Evolutionary conservation across 2,329 filamentous ascomycete species (phyloP), one percentile per base, ranked within the genome.

Genomic region (Cadophora sp.): DNA sequence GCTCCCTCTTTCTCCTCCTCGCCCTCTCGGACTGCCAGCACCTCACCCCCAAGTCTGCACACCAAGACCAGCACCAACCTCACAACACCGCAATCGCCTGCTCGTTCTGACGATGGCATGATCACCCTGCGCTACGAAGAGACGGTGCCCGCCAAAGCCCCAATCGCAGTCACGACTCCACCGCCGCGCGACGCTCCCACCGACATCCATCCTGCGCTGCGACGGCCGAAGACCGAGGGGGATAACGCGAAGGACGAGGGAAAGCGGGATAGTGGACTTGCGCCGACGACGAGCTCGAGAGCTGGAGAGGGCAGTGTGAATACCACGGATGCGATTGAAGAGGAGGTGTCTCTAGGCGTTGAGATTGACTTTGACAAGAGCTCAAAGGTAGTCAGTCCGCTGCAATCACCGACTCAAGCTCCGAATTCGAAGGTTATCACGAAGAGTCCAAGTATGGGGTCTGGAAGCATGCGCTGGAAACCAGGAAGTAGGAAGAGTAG

Each of bases 111-210:
- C 48, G 60, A 74, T 48, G 70, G 67, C 11, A 59, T 89, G 72
- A 81, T 89, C 66, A 83, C 83, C 58, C 74, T 89, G 64, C 84
- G 85, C 66, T 89, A 90, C 79, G 87, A 90, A 74, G 83, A 89
- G 77, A 87, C 85, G 43, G 79, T 83, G 60, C 82, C 85, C 72
- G 84, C 84, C 58, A 83, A 85, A 76, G 84, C 84, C 67, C 87
- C 87, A 43, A 85, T 88, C 70, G 83, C 83, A 55, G 73, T 77
- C 3, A 77, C 72, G 16, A 69, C 76, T 27, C 67, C 74, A 22
- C 75, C 76, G 22, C 73, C 73, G n/a, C 68, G 71, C 33, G 58
- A 64, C 24, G 74, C 74, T 13, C 73, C 74, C 1, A 67, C 55
- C 9, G 75, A 76, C 20, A 64, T 59, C 7, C 76, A 77, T 72